Percentiles rank a stretch among this genome's conserved stretches.
Evolutionary conservation across 495 filamentous ascomycete species (phyloP).

Genomic region (Penicillium turbatum): DNA sequence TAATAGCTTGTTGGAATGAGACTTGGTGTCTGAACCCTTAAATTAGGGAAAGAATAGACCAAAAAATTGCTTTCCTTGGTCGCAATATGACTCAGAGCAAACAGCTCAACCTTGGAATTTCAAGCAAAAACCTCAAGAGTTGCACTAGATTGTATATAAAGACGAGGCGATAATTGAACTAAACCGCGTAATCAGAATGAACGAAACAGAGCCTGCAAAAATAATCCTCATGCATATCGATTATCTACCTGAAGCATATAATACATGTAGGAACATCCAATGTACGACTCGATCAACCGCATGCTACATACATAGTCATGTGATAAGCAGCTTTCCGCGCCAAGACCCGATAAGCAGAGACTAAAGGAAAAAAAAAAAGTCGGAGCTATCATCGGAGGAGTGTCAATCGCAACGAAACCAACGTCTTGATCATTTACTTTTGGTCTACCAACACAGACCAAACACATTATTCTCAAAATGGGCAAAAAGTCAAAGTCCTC

Average conservation of each 20-base stretch:
- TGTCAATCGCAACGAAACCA: conserved; percentile 7
- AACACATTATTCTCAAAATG: conserved; percentile 23
- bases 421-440: not conserved
- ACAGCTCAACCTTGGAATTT: no score
- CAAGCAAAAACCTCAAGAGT: no score
- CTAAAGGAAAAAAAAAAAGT: conserved; percentile 29
- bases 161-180: not conserved
- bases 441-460: not conserved
- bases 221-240: not conserved
- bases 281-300: not conserved
- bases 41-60: no score
- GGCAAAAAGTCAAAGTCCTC: conserved; percentile 42
- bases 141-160: not conserved
- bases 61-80: no score
- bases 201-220: not conserved
- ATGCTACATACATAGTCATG: conserved; percentile 10
- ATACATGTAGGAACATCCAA: not conserved
- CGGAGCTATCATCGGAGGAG: conserved; percentile 17
- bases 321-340: conserved; percentile 25
- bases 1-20: not conserved
- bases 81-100: no score
- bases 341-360: conserved; percentile 29
- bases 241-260: not conserved
- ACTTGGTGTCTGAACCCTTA: no score
- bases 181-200: no score